These are phyloP conservation scores for Spathaspora passalidarum DNA, from an alignment of 805 yeast species.

Conservation along the genomic window DNA sequence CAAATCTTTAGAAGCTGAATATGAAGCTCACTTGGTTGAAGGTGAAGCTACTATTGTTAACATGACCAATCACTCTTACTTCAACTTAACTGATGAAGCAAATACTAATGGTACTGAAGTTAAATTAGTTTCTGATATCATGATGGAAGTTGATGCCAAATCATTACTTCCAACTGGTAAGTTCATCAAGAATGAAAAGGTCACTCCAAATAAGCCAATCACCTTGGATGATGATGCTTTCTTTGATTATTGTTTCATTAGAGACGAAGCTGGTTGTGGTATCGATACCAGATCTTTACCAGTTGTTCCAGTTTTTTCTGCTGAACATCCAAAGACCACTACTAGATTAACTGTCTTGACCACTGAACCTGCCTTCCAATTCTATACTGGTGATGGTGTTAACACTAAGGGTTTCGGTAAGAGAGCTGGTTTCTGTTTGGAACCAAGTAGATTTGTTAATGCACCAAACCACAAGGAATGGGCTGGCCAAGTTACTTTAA, in stretches of 20 bases:
- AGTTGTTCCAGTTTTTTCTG: conserved; percentile 38
- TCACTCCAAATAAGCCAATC: conserved; percentile 18
- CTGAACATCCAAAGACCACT: conserved; percentile 43
- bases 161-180: conserved; percentile 47
- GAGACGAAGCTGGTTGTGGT: conserved; percentile 26
- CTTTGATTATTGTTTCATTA: conserved; percentile 49
- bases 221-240: conserved; percentile 21
- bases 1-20: conserved; percentile 46
- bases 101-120: conserved; percentile 31
- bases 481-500: conserved; percentile 44
- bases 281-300: conserved; percentile 47
- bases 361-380: conserved; percentile 66
- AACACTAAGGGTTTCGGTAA: conserved; percentile 33
- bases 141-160: conserved; percentile 39
- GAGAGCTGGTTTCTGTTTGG: conserved; percentile 59
- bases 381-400: conserved; percentile 59
- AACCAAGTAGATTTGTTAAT: conserved; percentile 57
- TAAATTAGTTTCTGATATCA: conserved; percentile 34
- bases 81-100: conserved; percentile 39
- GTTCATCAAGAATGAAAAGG: conserved; percentile 21
- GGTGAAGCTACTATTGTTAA: conserved; percentile 49
- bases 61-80: conserved; percentile 63
- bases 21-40: conserved; percentile 34
- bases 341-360: conserved; percentile 43
- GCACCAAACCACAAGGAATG: conserved; percentile 49